Evolutionary conservation across 257 asterid genomes (phyloP), one percentile per base, ranked within the genome.

Genomic region (Phtheirospermum japonicum): DNA sequence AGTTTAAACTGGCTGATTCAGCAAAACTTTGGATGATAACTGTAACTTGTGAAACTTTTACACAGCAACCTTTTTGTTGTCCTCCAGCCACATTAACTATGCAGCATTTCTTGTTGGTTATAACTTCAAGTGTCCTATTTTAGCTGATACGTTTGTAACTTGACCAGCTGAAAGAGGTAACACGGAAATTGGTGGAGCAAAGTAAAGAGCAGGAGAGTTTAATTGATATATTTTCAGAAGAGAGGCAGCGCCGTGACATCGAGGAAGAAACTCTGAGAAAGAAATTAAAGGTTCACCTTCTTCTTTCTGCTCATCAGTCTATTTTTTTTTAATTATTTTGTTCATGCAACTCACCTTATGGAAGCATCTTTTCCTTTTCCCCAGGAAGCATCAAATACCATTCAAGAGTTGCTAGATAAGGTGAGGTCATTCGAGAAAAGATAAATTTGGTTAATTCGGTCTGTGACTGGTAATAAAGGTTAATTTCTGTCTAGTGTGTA

Each of bases 191-290:
- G 60, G 83, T 80, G 75, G 89, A 82, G 70, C 79, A 77, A 46
- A 67, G 54, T 71, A 82, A 75, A 78, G 99, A 93, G 71, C 95
- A 85, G 75, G 97, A 82, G 51, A 75, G 71, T 67, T 68, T 93
- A 36, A 76, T 93, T 0, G 95, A 89, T 26, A 70, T 87, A 72
- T 87, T 93, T 74, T 72, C 97, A 3, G 97, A 93, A 74, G 99
- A 93, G 83, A 84, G 94, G 75, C 82, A 82, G 60, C 95, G 94
- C 0, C 95, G 89, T 0, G 88, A 87, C 42, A 20, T 36, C 0
- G 96, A 83, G 76, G 97, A 89, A 75, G 94, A 87, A 59, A 77
- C 50, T 72, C 63, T 89, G 75, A 83, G 84, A 72, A 78, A 75
- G 75, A 85, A 83, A 69, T 37, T 87, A 34, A 85, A 85, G 97